Base-by-base conservation (phyloP, 305 asterid genomes). In the Fraxinus albicans region DNA sequence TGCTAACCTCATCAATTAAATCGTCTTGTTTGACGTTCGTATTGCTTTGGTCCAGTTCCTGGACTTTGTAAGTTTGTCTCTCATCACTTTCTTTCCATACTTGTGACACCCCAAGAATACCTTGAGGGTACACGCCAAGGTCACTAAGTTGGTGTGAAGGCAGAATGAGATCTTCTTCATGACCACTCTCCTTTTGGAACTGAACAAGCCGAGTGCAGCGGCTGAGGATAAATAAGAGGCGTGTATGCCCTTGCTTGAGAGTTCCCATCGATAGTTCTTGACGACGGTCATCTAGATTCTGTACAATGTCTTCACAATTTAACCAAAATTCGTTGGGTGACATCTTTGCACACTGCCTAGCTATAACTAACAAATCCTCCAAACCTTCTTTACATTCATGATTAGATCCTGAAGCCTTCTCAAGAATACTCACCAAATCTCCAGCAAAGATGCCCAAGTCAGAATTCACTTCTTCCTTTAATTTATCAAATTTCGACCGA, bases 191-290 rank as follows among this genome's bases (percentile, higher is more conserved):
- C 86, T 94, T 95, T 79, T 89, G 98, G 81, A 97, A 94, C 79
- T 97, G 98, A 80, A 97, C 98, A 67, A 97, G 97, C 77, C 99
- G 89, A 88, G 97, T 93, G 88, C 99, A 97, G 27, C 99, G 98
- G 70, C 98, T 90, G 83, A 97, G 98, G 76, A 97, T 93, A 85
- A 97, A 97, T 84, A 97, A 84, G 83, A 97, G 95, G 81, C 92
- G 99, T n/a, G 98, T 95, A 76, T 93, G 98, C 81, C 89, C 91
- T 88, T 97, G 99, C 84, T 92, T 97, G 80, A 94, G 73, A 42
- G 90, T 89, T 79, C 99, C 98, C 89, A 86, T 84, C 4, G 95
- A 91, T 81, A 93, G 89, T 90, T 94, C 99, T 88, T 95, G 99
- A 74, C 99, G 94, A 81, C 94, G 97, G 77, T 97, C 99, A 84